These are phyloP conservation scores for Vitis amurensis DNA, from an alignment of 164 flowering plant species.

Conservation along the genomic window DNA sequence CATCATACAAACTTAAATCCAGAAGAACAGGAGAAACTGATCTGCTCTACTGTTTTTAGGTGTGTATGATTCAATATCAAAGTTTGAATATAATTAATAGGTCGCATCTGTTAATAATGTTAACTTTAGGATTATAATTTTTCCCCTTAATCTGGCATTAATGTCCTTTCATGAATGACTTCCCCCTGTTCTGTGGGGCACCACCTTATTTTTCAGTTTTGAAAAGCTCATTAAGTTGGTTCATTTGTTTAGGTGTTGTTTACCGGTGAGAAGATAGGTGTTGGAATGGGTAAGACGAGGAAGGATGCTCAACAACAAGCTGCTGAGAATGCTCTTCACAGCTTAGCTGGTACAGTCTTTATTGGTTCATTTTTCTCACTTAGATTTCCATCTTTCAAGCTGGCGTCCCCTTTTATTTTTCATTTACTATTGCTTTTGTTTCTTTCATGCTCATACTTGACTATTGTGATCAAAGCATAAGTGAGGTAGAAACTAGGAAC, in stretches of 20 bases:
- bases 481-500: no score
- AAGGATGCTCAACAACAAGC: conserved; percentile 95
- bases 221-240: neutral
- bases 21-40: no score
- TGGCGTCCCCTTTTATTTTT: neutral
- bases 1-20: no score
- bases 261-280: conserved; percentile 87
- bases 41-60: neutral
- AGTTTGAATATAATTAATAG: neutral
- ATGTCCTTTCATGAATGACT: neutral
- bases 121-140: neutral
- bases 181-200: neutral
- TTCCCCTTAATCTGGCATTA: neutral
- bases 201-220: neutral
- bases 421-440: neutral
- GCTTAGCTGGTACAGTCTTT: conserved; percentile 66
- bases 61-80: neutral
- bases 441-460: neutral
- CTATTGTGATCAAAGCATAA: no score
- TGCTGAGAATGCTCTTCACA: conserved; percentile 81
- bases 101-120: neutral
- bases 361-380: neutral
- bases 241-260: conserved; percentile 62
- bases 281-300: conserved; percentile 87
- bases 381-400: no score